phyloP scores from a whole-genome alignment of 2,329 filamentous ascomycete genomes.

The Colletotrichum somersetense region DNA sequence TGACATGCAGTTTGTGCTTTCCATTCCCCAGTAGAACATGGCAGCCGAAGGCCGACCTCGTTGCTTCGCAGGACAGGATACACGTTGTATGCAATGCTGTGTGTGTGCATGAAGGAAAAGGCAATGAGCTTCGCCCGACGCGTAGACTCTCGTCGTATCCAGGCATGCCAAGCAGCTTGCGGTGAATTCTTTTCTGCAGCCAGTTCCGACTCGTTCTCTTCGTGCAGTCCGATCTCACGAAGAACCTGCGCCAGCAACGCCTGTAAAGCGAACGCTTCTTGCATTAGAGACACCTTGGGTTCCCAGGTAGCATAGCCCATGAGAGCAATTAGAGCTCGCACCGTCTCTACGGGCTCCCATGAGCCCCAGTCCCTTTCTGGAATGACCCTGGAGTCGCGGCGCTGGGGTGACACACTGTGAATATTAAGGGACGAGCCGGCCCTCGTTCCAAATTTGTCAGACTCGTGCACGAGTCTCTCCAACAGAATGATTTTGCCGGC shows the following conservation, averaged over 20 bases:
- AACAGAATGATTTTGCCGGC: conserved; percentile 50
- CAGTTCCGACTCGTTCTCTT: conserved; percentile 43
- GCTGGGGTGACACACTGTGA: conserved; percentile 36
- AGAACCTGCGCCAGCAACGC: conserved; percentile 51
- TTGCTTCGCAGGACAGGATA: conserved; percentile 54
- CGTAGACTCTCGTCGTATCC: conserved; percentile 50
- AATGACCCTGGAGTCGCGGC: conserved; percentile 5
- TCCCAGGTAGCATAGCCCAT: conserved; percentile 57
- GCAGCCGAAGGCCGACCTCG: conserved; percentile 52
- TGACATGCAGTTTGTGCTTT: conserved; percentile 48
- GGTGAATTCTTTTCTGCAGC: conserved; percentile 21
- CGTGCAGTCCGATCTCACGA: conserved; percentile 51
- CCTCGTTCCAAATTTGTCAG: conserved; percentile 45
- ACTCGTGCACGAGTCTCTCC: conserved; percentile 47
- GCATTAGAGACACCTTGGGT: conserved; percentile 48
- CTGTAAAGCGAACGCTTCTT: conserved; percentile 53
- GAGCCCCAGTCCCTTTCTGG: conserved; percentile 38
- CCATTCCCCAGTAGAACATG: conserved; percentile 54
- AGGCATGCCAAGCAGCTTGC: conserved; percentile 47
- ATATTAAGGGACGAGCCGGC: conserved; percentile 46
- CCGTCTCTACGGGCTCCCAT: conserved; percentile 51
- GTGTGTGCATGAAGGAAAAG: conserved; percentile 55
- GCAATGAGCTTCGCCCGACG: conserved; percentile 54
- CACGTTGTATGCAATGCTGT: conserved; percentile 55
- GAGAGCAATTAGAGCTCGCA: conserved; percentile 51